Percentiles rank a stretch among this genome's conserved stretches.
phyloP scores from a whole-genome alignment of 2,329 filamentous ascomycete species.

The Pestalotiopsis sp. region DNA sequence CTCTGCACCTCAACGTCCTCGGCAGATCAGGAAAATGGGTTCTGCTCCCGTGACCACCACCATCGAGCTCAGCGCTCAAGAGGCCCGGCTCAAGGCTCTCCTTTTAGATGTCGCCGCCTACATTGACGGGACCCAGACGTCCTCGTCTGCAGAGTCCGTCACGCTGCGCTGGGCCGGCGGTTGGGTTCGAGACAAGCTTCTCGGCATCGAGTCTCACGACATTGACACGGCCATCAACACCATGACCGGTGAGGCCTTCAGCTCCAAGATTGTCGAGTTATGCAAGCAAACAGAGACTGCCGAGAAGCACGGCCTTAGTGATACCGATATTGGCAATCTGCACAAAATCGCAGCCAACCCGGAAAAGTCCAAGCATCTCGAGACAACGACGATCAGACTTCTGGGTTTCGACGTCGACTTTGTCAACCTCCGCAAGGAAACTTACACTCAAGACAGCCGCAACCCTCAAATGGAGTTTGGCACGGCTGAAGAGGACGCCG shows the following conservation, averaged over 20 bases:
- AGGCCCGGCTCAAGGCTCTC: conserved; percentile 73
- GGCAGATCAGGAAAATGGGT: conserved; percentile 30
- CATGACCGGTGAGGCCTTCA: conserved; percentile 81
- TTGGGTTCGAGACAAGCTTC: conserved; percentile 85
- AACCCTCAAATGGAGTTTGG: conserved; percentile 95
- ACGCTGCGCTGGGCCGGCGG: conserved; percentile 80
- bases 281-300: conserved; percentile 63
- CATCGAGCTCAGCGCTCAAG: conserved; percentile 66
- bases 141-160: conserved; percentile 50
- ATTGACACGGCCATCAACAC: conserved; percentile 85
- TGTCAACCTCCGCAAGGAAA: conserved; percentile 92
- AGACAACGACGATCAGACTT: conserved; percentile 85
- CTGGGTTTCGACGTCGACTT: conserved; percentile 90
- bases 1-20: conserved; percentile 19
- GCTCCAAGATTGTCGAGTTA: conserved; percentile 68
- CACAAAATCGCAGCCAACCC: conserved; percentile 92
- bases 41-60: conserved; percentile 29
- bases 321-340: conserved; percentile 69
- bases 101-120: conserved; percentile 80
- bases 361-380: conserved; percentile 94
- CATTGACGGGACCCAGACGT: conserved; percentile 55
- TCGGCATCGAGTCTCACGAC: conserved; percentile 73
- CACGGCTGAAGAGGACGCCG: conserved; percentile 85
- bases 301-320: conserved; percentile 60
- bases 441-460: conserved; percentile 83